Evolutionary conservation across 140 eudicot species (phyloP), one percentile per base, ranked within the genome.

Genomic region (Senecio squalidus): DNA sequence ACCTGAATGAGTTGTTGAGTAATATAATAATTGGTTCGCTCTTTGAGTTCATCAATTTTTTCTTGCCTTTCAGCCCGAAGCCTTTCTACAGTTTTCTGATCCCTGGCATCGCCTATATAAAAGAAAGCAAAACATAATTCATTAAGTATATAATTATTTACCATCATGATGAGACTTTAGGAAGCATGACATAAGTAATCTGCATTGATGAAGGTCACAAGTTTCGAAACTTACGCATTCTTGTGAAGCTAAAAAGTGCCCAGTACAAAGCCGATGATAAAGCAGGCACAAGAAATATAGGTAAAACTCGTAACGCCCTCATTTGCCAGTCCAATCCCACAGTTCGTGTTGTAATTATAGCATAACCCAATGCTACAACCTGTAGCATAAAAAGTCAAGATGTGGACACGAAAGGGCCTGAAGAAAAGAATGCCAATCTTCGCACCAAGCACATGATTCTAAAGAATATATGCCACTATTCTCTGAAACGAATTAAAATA

Each of bases 1-100:
- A 92, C 98, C 96, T 87, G 96, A 70, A 92, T 92, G 22, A 92
- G 95, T 71, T 92, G 95, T 38, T 87, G 98, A 24, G 98, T 92
- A 6, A 55, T 73, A 64, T 92, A 92, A 60, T 83, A 92, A 69
- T 92, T 87, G 17, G 95, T 84, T 75, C 67, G 80, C 71, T 92
- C 98, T 74, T 92, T 92, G 6, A 87, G 96, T 74, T 87, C 98
- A 58, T 92, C 88, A 67, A 92, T 92, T 73, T 92, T 92, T 31
- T 71, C 82, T 60, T 81, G 84, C 66, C 98, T 78, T 78, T 92
- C 98, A 58, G 86, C 78, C 29, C 88, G 82, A 69, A 87, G 96
- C 60, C 70, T 84, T 49, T 92, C 98, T 66, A 92, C 66, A 15
- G 86, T 79, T 58, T 81, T 82, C 69, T 82, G 83, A 71, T 92